Percentiles rank a stretch among this genome's conserved stretches.
Evolutionary conservation across 1,139 yeast genomes (phyloP).

Genomic region (Keqinozyma sinolaborantium): DNA sequence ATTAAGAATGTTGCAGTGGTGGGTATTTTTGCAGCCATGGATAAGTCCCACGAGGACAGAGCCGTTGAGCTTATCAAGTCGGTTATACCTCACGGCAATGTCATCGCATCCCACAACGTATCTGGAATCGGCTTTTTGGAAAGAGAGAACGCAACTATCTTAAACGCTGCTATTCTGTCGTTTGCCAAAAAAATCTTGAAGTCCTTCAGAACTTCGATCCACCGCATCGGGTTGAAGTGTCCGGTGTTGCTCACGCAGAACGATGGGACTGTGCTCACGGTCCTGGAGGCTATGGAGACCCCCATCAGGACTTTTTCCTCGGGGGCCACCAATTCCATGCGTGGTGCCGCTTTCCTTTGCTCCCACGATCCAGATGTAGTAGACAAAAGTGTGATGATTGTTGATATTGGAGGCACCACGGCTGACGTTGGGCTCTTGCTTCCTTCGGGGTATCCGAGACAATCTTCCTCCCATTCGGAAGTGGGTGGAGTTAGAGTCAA

Average conservation of each 20-base stretch:
- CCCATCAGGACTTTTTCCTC: conserved; percentile 43
- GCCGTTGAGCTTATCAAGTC: conserved; percentile 22
- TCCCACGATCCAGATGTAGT: conserved; percentile 18
- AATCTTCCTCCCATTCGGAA: conserved; percentile 29
- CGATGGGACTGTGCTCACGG: conserved; percentile 38
- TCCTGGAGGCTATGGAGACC: conserved; percentile 25
- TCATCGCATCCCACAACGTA: conserved; percentile 32
- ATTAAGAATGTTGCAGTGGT: conserved; percentile 29
- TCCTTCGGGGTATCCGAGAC: conserved; percentile 37
- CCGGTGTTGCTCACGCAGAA: conserved; percentile 39
- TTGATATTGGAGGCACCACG: conserved; percentile 44
- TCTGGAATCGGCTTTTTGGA: conserved; percentile 38
- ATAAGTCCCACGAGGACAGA: conserved; percentile 25
- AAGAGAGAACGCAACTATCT: conserved; percentile 39
- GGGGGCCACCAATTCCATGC: conserved; percentile 45
- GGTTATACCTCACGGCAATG: conserved; percentile 24
- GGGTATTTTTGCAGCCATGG: conserved; percentile 37
- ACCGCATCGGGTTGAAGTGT: conserved; percentile 24
- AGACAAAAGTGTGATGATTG: conserved; percentile 27
- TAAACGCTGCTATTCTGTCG: conserved; percentile 36
- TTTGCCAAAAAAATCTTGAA: conserved; percentile 33
- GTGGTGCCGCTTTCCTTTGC: conserved; percentile 41
- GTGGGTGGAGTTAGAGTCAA: conserved; percentile 42
- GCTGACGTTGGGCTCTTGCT: conserved; percentile 40
- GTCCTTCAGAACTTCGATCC: conserved; percentile 29